phyloP scores from a whole-genome alignment of 2,329 filamentous ascomycete species.

The Colletotrichum lupini region DNA sequence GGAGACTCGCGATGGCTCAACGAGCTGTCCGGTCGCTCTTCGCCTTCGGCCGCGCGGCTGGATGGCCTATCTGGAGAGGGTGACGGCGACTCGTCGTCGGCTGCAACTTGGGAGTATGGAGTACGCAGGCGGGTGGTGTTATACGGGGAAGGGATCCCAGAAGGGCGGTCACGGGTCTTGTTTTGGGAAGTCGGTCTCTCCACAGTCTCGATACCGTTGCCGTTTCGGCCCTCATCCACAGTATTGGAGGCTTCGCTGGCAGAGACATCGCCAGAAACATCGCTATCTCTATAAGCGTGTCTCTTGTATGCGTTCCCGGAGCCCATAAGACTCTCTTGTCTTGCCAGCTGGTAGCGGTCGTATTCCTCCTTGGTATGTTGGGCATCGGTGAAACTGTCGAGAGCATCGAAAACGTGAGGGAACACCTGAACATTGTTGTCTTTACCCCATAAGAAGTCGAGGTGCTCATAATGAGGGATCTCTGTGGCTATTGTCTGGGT shows the following conservation, averaged over 20 bases:
- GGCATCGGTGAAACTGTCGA: conserved; percentile 75
- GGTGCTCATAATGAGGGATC: conserved; percentile 93
- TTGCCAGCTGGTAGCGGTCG: conserved; percentile 64
- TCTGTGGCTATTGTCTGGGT: conserved; percentile 85
- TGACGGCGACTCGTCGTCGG: conserved; percentile 32
- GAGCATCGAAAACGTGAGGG: conserved; percentile 88
- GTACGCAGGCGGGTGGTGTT: conserved; percentile 29
- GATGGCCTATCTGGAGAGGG: conserved; percentile 34
- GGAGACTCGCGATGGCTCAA: conserved; percentile 32
- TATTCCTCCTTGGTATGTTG: conserved; percentile 71
- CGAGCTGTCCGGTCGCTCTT: conserved; percentile 24
- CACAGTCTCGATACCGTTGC: conserved; percentile 22
- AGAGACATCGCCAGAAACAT: conserved; percentile 43
- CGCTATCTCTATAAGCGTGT: conserved; percentile 42
- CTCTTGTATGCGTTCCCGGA: conserved; percentile 45
- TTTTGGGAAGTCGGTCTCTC: conserved; percentile 13
- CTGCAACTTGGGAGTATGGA: conserved; percentile 17
- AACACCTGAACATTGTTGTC: conserved; percentile 89
- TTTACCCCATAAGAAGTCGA: conserved; percentile 94
- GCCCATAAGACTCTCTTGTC: conserved; percentile 61
- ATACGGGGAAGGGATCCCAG: conserved; percentile 30
- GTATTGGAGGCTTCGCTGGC: conserved; percentile 30
- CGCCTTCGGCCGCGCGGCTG: conserved; percentile 18
- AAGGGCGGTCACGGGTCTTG: conserved; percentile 24
- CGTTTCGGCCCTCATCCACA: conserved; percentile 13